A percentile compares a stretch with the other conserved stretches of the same genome.
Conservation (phyloP, 345 rosid genomes). For the Aegle marmelos region DNA sequence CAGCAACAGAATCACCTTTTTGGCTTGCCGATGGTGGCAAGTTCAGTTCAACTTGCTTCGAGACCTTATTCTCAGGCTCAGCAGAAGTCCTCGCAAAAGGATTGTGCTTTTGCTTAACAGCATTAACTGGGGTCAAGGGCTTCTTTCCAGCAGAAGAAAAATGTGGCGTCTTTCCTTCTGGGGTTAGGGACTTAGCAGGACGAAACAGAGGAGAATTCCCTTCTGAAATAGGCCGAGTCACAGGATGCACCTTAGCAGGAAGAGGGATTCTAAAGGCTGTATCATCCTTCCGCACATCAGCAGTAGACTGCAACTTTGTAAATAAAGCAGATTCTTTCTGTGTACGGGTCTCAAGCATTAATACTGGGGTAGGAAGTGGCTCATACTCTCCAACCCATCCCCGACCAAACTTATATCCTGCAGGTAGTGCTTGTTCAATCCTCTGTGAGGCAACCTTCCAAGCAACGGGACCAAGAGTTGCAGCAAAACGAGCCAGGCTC, state of each 20-base stretch:
- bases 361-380: conserved; percentile 82
- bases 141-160: conserved; percentile 35
- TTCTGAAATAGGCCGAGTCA: conserved; percentile 29
- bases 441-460: conserved; percentile 81
- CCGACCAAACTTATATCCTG: conserved; percentile 69
- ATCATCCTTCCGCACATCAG: conserved; percentile 31
- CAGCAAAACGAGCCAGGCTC: conserved; percentile 86
- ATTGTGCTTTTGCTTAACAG: conserved; percentile 37
- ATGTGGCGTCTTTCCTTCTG: conserved; percentile 39
- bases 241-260: conserved; percentile 32
- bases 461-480: conserved; percentile 76
- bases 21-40: conserved; percentile 59
- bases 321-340: conserved; percentile 40
- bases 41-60: conserved; percentile 73
- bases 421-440: conserved; percentile 69
- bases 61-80: conserved; percentile 48
- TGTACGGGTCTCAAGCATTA: conserved; percentile 44
- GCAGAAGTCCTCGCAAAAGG: conserved; percentile 28
- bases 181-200: conserved; percentile 29
- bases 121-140: conserved; percentile 21
- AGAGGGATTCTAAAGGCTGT: conserved; percentile 28
- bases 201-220: conserved; percentile 36
- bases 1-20: conserved; percentile 33
- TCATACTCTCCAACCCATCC: conserved; percentile 95
- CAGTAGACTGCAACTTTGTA: conserved; percentile 29